Conservation (phyloP, 805 yeast genomes). For the Komagataella pseudopastoris region DNA sequence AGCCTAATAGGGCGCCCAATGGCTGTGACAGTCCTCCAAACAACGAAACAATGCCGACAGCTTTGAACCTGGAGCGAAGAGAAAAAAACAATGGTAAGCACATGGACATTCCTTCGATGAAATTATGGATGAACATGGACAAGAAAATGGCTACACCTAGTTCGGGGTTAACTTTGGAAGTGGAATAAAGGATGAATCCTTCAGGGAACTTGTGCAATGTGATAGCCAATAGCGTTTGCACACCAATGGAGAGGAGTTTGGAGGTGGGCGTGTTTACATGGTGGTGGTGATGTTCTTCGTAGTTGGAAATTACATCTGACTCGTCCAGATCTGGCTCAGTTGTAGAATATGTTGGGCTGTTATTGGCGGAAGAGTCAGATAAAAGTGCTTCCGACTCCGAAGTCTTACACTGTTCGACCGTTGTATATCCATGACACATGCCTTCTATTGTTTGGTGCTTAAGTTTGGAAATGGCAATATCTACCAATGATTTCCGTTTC, state of each 20-base stretch:
- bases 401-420: constrained; percentile 6
- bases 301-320: constrained; percentile 16
- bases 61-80: constrained; percentile 43
- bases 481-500: constrained; percentile 1
- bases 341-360: constrained; percentile 6
- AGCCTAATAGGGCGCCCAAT: constrained; percentile 71
- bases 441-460: constrained; percentile 1
- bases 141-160: constrained; percentile 73
- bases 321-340: constrained; percentile 16
- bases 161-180: constrained; percentile 50
- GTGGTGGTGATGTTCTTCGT: constrained; percentile 47
- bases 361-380: constrained; percentile 1
- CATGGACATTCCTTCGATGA: constrained; percentile 90
- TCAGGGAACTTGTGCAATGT: constrained; percentile 90
- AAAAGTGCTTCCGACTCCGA: neutral
- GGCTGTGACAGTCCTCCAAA: constrained; percentile 86
- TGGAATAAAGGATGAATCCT: constrained; percentile 81
- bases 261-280: constrained; percentile 68
- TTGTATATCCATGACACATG: constrained; percentile 15
- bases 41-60: constrained; percentile 49
- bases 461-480: constrained; percentile 1
- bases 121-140: constrained; percentile 79
- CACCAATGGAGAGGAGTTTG: constrained; percentile 69
- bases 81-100: constrained; percentile 82
- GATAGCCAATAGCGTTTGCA: constrained; percentile 82